Conservation (phyloP, 352 stramenopile species). For the Phytophthora foliorum region DNA sequence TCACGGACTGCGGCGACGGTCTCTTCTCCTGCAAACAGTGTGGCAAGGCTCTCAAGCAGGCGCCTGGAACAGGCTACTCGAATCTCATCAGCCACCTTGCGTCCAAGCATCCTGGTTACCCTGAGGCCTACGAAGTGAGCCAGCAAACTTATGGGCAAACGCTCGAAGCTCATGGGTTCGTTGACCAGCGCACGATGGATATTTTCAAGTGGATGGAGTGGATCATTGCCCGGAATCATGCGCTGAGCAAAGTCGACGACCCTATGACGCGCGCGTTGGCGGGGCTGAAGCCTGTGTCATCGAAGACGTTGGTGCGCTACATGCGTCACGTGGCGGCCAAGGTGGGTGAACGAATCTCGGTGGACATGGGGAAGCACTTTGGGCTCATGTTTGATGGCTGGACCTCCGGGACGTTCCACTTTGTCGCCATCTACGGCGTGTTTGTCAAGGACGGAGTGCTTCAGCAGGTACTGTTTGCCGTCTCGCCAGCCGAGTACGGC, state of each 20-base stretch:
- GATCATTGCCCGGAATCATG: neutral
- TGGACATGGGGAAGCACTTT: neutral
- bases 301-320: neutral
- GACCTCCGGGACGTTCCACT: constrained; percentile 1
- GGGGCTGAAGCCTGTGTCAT: neutral
- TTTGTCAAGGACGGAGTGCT: neutral
- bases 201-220: constrained; percentile 17
- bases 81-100: constrained; percentile 15
- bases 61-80: constrained; percentile 4
- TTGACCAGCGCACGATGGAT: constrained; percentile 7
- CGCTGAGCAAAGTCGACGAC: neutral
- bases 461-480: neutral
- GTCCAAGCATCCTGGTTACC: neutral
- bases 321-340: neutral
- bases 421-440: constrained; percentile 7
- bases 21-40: constrained; percentile 12
- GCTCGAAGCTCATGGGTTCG: constrained; percentile 2
- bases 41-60: neutral
- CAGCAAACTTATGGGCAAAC: neutral
- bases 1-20: neutral
- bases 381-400: constrained; percentile 14
- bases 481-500: constrained; percentile 4
- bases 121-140: neutral
- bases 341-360: neutral
- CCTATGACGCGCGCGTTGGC: neutral